Conservation (phyloP, 495 filamentous ascomycete genomes). For the Podospora sp. region DNA sequence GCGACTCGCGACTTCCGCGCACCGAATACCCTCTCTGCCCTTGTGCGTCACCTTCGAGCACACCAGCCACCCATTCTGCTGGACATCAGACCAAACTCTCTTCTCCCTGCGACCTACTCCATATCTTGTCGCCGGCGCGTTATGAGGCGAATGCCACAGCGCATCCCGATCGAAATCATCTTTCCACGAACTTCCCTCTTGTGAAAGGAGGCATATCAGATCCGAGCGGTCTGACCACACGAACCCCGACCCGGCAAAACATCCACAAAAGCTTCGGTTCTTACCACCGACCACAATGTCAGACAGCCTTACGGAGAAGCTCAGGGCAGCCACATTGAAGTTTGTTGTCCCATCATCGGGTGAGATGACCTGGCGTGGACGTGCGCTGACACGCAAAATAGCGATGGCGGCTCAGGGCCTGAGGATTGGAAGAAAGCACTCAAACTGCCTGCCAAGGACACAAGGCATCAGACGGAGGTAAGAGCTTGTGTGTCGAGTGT, state of each 20-base stretch:
- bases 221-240: not conserved
- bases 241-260: not conserved
- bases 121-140: not conserved
- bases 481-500: conserved; percentile 24
- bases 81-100: not conserved
- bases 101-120: not conserved
- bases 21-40: not conserved
- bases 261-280: not conserved
- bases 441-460: conserved; percentile 79
- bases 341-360: conserved; percentile 40
- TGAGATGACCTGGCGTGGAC: conserved; percentile 28
- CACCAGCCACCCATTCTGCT: not conserved
- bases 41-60: not conserved
- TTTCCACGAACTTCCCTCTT: not conserved
- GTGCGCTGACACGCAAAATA: not conserved
- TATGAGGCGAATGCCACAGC: conserved; percentile 19
- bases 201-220: not conserved
- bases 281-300: conserved; percentile 40
- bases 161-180: not conserved
- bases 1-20: not conserved
- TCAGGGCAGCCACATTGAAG: conserved; percentile 72
- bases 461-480: conserved; percentile 92
- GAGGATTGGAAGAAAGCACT: conserved; percentile 78
- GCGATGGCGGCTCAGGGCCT: conserved; percentile 56
- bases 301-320: conserved; percentile 64